Evolutionary conservation across 495 filamentous ascomycete genomes (phyloP).

Genomic region (Acidomyces sp.): DNA sequence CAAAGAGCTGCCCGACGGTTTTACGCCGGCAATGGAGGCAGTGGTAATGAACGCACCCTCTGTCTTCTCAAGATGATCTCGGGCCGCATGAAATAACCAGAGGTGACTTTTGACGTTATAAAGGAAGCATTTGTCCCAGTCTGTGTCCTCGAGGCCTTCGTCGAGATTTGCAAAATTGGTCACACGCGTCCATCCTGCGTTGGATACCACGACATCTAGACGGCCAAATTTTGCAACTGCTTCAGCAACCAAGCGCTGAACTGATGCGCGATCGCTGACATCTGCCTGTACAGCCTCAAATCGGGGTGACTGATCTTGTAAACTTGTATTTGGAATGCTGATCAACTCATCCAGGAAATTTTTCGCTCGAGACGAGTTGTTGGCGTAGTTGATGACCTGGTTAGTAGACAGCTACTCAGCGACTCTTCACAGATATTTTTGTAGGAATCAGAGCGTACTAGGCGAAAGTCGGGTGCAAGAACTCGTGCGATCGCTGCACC

Average conservation of each 20-base stretch:
- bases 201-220: constrained; percentile 43
- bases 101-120: constrained; percentile 48
- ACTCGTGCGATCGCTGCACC: constrained; percentile 40
- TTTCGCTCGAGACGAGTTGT: constrained; percentile 33
- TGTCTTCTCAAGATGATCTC: constrained; percentile 33
- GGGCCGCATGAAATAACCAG: constrained; percentile 40
- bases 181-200: constrained; percentile 43
- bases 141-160: constrained; percentile 41
- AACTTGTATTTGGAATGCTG: constrained; percentile 18
- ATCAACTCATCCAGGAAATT: constrained; percentile 34
- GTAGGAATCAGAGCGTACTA: constrained; percentile 22
- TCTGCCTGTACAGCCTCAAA: constrained; percentile 38
- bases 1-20: constrained; percentile 37
- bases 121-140: constrained; percentile 44
- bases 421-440: not conserved
- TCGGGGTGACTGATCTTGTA: constrained; percentile 16
- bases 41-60: constrained; percentile 43
- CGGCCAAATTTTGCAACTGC: constrained; percentile 34
- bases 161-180: constrained; percentile 39
- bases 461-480: constrained; percentile 36
- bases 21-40: constrained; percentile 41
- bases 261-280: constrained; percentile 31
- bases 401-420: not conserved
- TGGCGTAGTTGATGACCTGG: constrained; percentile 40
- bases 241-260: constrained; percentile 34